Evolutionary conservation across 176 grass and related monocot genomes (phyloP), one percentile per base, ranked within the genome.

Genomic region (Phoenix roebelenii): DNA sequence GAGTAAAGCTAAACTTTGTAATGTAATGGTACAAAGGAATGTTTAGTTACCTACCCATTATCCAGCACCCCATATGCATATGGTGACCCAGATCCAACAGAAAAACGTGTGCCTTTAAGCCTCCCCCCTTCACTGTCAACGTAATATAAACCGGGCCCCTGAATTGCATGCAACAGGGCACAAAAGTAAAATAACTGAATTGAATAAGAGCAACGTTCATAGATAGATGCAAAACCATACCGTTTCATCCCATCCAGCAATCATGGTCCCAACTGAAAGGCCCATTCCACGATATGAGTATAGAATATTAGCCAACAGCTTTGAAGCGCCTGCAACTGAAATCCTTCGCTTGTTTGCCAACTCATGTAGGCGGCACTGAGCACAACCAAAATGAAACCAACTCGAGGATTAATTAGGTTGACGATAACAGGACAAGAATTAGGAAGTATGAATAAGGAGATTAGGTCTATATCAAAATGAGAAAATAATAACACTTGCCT

Each of bases 191-290:
- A 12, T 44, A 44, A 2, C 35, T 44, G 35, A 44, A 44, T 44
- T 14, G 35, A 9, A 14, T 44, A 12, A 44, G 35, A 14, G 35
- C 9, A 44, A 44, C 10, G 10, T 3, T 14, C 5, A 14, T 14
- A 14, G 35, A 44, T 44, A 44, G 35, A 44, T 9, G 12, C 35
- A 44, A 12, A 44, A 44, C 35, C 35, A 44, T 63, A 97, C 92
- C 73, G 77, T 97, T 74, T 97, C 87, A 70, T 97, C 93, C 84
- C 84, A 97, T 80, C 92, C 87, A 75, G 83, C 92, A 82, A 90
- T 97, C 87, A 97, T 97, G 65, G 92, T 97, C 68, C 87, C 92
- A 6, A 91, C 90, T 5, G 87, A 97, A 5, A 91, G 78, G 16
- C 92, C 92, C 92, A 88, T 97, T 32, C 92, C 80, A 15, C 83